phyloP scores from a whole-genome alignment of 257 asterid genomes.

The Solanum ahanhuiri region DNA sequence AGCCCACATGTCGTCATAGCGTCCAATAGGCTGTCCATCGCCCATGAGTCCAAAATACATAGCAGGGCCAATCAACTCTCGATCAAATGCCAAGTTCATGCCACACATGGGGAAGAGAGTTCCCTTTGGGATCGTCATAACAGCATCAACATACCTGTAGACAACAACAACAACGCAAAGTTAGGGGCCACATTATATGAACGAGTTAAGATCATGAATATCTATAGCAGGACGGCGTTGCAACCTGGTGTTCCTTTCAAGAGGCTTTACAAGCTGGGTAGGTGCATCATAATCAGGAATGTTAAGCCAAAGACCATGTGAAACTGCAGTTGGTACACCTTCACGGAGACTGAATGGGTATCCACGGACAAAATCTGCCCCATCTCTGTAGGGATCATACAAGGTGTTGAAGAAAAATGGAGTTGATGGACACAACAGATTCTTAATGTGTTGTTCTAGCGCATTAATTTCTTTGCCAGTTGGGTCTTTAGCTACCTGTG shows the following conservation, averaged over 20 bases:
- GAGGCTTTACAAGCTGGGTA: slow-evolving; percentile 64
- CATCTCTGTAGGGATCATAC: slow-evolving; percentile 50
- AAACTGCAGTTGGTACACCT: slow-evolving; percentile 54
- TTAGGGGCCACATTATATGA: not conserved
- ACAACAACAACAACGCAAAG: not conserved
- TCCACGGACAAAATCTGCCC: slow-evolving; percentile 58
- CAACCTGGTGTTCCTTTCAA: slow-evolving; percentile 48
- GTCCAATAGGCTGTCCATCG: slow-evolving; percentile 68
- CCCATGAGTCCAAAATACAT: slow-evolving; percentile 79
- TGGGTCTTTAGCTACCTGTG: slow-evolving; percentile 57
- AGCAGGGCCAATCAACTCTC: slow-evolving; percentile 61
- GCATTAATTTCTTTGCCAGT: slow-evolving; percentile 48
- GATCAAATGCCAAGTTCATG: slow-evolving; percentile 52
- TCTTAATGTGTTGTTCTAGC: slow-evolving; percentile 43
- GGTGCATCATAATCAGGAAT: slow-evolving; percentile 69
- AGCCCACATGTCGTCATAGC: slow-evolving; percentile 75
- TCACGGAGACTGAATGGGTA: slow-evolving; percentile 65
- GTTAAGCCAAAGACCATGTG: slow-evolving; percentile 66
- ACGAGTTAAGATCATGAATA: not conserved
- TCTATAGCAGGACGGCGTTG: not conserved
- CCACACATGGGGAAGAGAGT: slow-evolving; percentile 73
- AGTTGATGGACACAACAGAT: slow-evolving; percentile 35
- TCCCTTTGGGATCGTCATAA: slow-evolving; percentile 56
- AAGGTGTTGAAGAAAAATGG: slow-evolving; percentile 63
- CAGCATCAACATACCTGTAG: slow-evolving; percentile 51